Evolutionary conservation across 2,329 filamentous ascomycete species (phyloP).

Genomic region (Fonsecaea pedrosoi): DNA sequence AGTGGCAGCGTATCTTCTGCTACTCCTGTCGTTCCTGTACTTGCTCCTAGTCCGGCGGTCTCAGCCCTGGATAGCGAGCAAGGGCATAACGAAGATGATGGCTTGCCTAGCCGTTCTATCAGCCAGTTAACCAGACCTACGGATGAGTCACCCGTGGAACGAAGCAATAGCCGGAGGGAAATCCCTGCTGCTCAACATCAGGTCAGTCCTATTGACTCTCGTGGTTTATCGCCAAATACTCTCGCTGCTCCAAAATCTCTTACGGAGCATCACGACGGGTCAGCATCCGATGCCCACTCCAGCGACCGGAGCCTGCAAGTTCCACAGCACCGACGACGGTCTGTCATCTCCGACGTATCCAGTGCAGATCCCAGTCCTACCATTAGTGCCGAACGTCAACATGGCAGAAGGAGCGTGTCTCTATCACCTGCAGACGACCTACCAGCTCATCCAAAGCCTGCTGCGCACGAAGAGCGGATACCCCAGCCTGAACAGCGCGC

Average conservation of each 20-base stretch:
- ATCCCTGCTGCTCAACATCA: not conserved
- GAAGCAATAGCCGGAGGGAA: slow-evolving; percentile 10
- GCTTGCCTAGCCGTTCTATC: slow-evolving; percentile 30
- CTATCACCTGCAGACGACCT: slow-evolving; percentile 34
- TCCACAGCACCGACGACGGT: slow-evolving; percentile 27
- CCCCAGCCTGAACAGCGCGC: not conserved
- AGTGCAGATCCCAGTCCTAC: slow-evolving; percentile 32
- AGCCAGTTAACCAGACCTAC: slow-evolving; percentile 32
- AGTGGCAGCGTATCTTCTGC: not conserved
- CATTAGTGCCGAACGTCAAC: slow-evolving; percentile 7
- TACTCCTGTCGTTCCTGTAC: slow-evolving; percentile 4
- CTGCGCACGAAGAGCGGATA: not conserved
- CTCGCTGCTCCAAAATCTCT: slow-evolving; percentile 22
- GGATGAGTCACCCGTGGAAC: slow-evolving; percentile 28
- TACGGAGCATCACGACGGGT: slow-evolving; percentile 10
- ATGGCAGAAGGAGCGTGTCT: slow-evolving; percentile 28
- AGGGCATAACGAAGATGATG: slow-evolving; percentile 22
- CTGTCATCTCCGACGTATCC: slow-evolving; percentile 38
- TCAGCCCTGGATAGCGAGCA: slow-evolving; percentile 34
- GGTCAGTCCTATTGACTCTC: not conserved
- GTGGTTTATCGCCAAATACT: slow-evolving; percentile 4
- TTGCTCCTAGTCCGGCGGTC: slow-evolving; percentile 31
- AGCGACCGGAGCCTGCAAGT: slow-evolving; percentile 29
- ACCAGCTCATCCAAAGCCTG: not conserved
- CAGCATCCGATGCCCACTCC: slow-evolving; percentile 17